Conservation (phyloP, 495 filamentous ascomycete genomes). For the Lineolata rhizophorae region DNA sequence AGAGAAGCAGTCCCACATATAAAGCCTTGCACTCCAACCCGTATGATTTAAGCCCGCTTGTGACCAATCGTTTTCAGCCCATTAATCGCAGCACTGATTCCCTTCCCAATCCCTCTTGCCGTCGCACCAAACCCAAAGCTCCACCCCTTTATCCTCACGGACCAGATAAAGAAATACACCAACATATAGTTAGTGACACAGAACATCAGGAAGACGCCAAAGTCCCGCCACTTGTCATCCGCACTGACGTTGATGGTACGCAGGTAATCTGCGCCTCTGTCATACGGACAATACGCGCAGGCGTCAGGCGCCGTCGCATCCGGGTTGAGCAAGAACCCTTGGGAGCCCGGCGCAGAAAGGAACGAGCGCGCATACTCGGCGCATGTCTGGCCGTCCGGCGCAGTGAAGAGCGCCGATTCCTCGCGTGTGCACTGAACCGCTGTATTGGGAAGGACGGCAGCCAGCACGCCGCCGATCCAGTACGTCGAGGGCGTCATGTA, state of each 20-base stretch:
- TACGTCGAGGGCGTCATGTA: slow-evolving; percentile 25
- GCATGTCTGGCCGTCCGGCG: slow-evolving; percentile 42
- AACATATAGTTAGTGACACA: slow-evolving; percentile 55
- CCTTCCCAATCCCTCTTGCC: too few relatives aligned
- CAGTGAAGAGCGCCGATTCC: slow-evolving; percentile 45
- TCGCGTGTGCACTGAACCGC: slow-evolving; percentile 30
- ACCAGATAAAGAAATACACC: slow-evolving; percentile 75
- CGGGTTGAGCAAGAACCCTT: slow-evolving; percentile 36
- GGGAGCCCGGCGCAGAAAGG: slow-evolving; percentile 16
- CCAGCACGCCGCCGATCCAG: slow-evolving; percentile 55
- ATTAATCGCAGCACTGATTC: too few relatives aligned
- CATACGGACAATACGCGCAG: slow-evolving; percentile 68
- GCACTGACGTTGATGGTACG: slow-evolving; percentile 39
- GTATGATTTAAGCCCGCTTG: too few relatives aligned
- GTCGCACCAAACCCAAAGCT: slow-evolving; percentile 52
- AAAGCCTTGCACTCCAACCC: too few relatives aligned
- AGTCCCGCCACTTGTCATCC: slow-evolving; percentile 47
- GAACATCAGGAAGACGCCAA: slow-evolving; percentile 61
- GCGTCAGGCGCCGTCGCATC: slow-evolving; percentile 29
- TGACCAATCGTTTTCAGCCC: too few relatives aligned
- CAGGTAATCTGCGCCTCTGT: slow-evolving; percentile 41
- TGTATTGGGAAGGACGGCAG: slow-evolving; percentile 30
- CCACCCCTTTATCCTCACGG: slow-evolving; percentile 50
- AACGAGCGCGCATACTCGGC: slow-evolving; percentile 25
- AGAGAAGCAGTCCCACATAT: too few relatives aligned